These are phyloP conservation scores for Saccharomycopsis schoenii DNA, from an alignment of 805 yeast species.

Conservation along the genomic window DNA sequence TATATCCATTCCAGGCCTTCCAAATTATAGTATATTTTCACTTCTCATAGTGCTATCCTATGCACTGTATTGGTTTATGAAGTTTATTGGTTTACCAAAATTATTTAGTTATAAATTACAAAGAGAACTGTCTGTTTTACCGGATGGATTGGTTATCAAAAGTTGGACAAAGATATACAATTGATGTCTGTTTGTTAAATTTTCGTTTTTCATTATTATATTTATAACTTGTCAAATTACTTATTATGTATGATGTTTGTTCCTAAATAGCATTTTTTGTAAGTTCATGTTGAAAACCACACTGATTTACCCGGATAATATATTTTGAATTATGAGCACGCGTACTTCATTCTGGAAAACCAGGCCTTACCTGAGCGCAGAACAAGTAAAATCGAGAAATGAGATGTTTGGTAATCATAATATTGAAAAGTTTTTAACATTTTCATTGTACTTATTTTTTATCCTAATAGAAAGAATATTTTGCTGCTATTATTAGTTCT, in stretches of 20 bases:
- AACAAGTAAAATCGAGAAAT: too few relatives aligned
- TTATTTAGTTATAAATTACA: constrained; percentile 9
- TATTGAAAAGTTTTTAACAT: too few relatives aligned
- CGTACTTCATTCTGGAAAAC: too few relatives aligned
- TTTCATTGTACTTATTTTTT: too few relatives aligned
- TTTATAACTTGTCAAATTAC: not conserved
- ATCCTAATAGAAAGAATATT: too few relatives aligned
- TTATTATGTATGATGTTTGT: not conserved
- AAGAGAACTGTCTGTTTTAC: constrained; percentile 8
- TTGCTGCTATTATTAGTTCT: too few relatives aligned
- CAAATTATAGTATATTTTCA: constrained; percentile 12
- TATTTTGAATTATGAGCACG: too few relatives aligned
- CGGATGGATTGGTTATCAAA: constrained; percentile 16
- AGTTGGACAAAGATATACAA: constrained; percentile 8
- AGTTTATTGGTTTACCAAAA: constrained; percentile 14
- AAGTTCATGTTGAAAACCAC: not conserved
- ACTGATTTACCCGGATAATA: too few relatives aligned
- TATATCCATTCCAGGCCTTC: constrained; percentile 8
- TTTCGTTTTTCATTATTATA: not conserved
- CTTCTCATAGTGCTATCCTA: constrained; percentile 2
- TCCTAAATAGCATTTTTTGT: not conserved
- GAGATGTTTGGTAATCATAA: too few relatives aligned
- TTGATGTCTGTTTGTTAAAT: not conserved
- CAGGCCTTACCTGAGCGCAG: too few relatives aligned
- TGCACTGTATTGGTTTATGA: constrained; percentile 12